Conservation (phyloP, 2,329 filamentous ascomycete genomes). For the Fusarium compactum region DNA sequence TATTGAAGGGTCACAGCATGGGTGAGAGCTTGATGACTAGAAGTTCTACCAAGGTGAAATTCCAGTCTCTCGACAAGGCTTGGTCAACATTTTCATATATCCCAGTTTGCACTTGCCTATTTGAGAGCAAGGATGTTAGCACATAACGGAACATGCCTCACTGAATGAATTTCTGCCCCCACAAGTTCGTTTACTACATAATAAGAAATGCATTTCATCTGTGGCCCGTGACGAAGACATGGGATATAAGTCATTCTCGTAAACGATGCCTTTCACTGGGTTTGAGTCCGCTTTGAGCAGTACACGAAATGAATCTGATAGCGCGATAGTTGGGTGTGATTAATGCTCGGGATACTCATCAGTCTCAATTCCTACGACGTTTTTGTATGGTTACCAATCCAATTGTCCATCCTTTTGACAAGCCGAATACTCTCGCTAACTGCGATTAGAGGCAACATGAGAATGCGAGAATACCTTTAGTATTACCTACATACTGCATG, state of each 20-base stretch:
- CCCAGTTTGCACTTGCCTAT: not conserved
- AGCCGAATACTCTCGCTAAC: not conserved
- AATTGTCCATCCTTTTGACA: not conserved
- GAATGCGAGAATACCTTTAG: not conserved
- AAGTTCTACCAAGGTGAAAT: not conserved
- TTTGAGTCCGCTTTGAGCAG: not conserved
- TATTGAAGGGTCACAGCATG: not conserved
- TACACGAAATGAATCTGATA: not conserved
- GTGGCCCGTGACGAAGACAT: not conserved
- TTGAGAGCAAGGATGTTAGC: not conserved
- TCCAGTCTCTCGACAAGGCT: not conserved
- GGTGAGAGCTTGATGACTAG: not conserved
- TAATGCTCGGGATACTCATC: not conserved
- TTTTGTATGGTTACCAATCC: not conserved
- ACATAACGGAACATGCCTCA: not conserved
- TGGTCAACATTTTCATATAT: not conserved
- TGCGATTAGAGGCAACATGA: not conserved
- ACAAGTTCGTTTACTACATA: not conserved
- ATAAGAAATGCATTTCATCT: not conserved
- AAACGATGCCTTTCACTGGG: not conserved
- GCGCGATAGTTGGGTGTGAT: not conserved
- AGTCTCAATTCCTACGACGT: not conserved
- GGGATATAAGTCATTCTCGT: not conserved
- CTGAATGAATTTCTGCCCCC: not conserved
- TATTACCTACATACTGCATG: not conserved